Evolutionary conservation across 306 rosid genomes (phyloP).

Genomic region (Leucaena leucocephala): DNA sequence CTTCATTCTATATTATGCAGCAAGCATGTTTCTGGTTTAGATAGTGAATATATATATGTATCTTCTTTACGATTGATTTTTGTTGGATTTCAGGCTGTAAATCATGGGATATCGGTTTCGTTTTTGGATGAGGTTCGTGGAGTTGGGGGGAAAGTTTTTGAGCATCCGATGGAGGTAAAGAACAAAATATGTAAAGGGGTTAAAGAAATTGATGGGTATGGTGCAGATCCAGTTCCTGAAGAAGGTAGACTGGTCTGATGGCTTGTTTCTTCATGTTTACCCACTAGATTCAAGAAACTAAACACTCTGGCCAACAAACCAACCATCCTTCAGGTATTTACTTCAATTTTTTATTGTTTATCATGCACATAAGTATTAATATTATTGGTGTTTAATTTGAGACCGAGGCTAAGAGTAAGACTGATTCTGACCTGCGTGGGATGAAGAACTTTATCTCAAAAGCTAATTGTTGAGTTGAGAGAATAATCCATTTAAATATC

Average conservation of each 20-base stretch:
- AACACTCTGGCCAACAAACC: constrained; percentile 44
- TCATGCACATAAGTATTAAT: not conserved
- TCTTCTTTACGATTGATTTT: not conserved
- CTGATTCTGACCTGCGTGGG: too few species aligned
- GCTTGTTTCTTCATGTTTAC: constrained; percentile 31
- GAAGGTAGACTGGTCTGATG: constrained; percentile 20
- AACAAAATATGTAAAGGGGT: constrained; percentile 34
- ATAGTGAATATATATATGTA: too few species aligned
- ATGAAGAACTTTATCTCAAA: too few species aligned
- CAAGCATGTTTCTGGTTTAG: too few species aligned
- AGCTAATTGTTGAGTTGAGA: too few species aligned
- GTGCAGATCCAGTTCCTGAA: constrained; percentile 47
- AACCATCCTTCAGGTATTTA: constrained; percentile 42
- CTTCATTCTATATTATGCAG: not conserved
- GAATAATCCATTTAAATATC: too few species aligned
- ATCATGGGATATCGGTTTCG: constrained; percentile 42
- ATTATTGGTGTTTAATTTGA: not conserved
- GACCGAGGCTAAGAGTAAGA: not conserved
- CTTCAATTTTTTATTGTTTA: not conserved
- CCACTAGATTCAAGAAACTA: constrained; percentile 37
- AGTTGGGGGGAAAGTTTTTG: constrained; percentile 43
- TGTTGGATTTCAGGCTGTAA: constrained; percentile 40
- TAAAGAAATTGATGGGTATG: constrained; percentile 43
- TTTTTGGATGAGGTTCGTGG: constrained; percentile 41
- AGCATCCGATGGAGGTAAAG: constrained; percentile 46